These are phyloP conservation scores for Chlamydomonas sphaeroides DNA, from an alignment of 139 green algal species.

Conservation along the genomic window DNA sequence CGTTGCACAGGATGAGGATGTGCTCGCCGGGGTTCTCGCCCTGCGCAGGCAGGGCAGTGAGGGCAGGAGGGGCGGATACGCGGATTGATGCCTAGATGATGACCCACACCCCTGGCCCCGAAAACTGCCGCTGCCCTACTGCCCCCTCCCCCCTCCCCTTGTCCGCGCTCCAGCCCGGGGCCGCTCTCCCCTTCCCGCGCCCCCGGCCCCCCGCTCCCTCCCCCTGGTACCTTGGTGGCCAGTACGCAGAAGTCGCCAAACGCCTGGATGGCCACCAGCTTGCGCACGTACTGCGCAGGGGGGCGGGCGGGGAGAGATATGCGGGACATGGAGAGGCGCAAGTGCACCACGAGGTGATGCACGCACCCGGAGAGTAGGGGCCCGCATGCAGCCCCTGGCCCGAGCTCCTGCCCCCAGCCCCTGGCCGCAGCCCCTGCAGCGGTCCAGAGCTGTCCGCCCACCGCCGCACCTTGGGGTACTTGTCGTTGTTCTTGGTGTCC, in stretches of 20 bases:
- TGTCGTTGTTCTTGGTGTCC: conserved; percentile 70
- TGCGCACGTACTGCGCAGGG: conserved; percentile 83
- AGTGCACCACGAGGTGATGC: too few relatives aligned
- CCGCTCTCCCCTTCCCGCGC: not conserved
- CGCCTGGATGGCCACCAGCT: conserved; percentile 69
- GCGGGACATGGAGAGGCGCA: too few relatives aligned
- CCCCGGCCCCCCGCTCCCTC: not conserved
- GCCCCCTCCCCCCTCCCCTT: not conserved
- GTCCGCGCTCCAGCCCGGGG: too few relatives aligned
- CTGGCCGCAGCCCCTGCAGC: conserved; percentile 35
- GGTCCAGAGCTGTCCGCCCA: too few relatives aligned
- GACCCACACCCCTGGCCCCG: too few relatives aligned
- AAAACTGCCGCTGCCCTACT: not conserved
- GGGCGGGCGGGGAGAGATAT: too few relatives aligned
- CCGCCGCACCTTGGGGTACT: conserved; percentile 28
- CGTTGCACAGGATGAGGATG: conserved; percentile 86
- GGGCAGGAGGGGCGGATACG: not conserved
- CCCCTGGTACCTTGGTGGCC: conserved; percentile 60
- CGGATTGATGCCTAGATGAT: too few relatives aligned
- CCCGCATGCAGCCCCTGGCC: too few relatives aligned
- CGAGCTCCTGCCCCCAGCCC: too few relatives aligned
- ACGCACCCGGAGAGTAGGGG: too few relatives aligned
- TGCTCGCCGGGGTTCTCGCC: conserved; percentile 73
- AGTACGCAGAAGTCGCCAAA: conserved; percentile 71
- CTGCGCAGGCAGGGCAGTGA: conserved; percentile 16